Base-by-base conservation (phyloP, 257 asterid species). In the Handroanthus guayacan region DNA sequence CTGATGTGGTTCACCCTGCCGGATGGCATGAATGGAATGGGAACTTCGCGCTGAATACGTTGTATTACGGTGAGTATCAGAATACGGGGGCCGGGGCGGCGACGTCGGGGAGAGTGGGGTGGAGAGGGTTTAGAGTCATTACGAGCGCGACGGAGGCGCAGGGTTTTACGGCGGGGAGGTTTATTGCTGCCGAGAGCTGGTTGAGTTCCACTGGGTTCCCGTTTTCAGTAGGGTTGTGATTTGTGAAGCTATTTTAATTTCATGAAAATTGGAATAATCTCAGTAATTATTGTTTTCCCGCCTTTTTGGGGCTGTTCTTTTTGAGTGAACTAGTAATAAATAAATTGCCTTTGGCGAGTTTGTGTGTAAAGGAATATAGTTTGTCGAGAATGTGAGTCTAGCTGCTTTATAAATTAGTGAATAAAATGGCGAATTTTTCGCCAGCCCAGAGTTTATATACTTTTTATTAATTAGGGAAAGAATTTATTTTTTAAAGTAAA, bases 1-100 rank as follows among this genome's bases (percentile, higher is more conserved):
- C 92, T 3, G 83, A 88, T 12, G 92, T 88, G 1, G 80, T 90
- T 2, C 62, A 84, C 31, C 82, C 96, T 4, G 83, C 75, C 1
- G 96, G 96, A 0, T 90, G 93, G 92, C 81, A 77, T 57, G 92
- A 86, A 75, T 90, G 96, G 96, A 56, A 61, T n/a, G 96, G 91
- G 0, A 75, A 70, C 44, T 88, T 88, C 36, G 96, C 94, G n/a
- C 80, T 88, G 1, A 36, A 58, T 62, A 88, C 96, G 0, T 65
- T 90, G 70, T 81, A 76, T 20, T 90, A 90, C 9, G 87, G 82
- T 0, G 96, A 90, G 86, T 69, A 90, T 25, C 84, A 82, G 38
- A 90, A 90, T 4, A 87, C 79, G 0, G 96, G 96, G 5, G 80
- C 88, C 1, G 96, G 96, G 2, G 92, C 96, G 0, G 62, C 71